Base-by-base conservation (phyloP, 2,329 filamentous ascomycete species). In the Botryotinia globosa region DNA sequence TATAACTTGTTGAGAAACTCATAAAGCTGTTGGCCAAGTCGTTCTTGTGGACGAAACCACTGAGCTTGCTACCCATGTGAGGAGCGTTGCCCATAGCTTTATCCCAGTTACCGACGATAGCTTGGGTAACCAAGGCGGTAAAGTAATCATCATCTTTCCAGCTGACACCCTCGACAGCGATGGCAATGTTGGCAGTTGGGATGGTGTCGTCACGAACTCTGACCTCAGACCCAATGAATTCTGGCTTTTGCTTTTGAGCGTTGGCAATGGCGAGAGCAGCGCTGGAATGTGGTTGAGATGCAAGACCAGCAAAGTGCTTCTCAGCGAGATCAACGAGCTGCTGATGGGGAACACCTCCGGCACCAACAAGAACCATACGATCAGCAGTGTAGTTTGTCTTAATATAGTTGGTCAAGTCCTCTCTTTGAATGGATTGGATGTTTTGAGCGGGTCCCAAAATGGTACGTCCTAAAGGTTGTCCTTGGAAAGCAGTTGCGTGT, bases 101-200 rank as follows among this genome's bases (percentile, higher is more conserved):
- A 87, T 99, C 96, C 91, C 97, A 99, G 91, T 99, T 99, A 82
- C 96, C 96, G 78, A 99, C 94, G 80, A 99, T 98, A 80, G 96
- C 96, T 88, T 99, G 96, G 73, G 96, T 94, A 78, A 99, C 95
- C 73, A 99, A 89, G 75, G 93, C 97, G 79, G 96, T 98, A 87
- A 98, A 99, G 89, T 99, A 99, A 85, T 98, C 95, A 76, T 97
- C 93, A 79, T 97, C 95, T 86, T 94, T 97, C 96, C 96, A 99
- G 91, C 94, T 97, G 73, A 99, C 96, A 90, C 96, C 96, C 88
- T 99, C 96, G 67, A 99, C 96, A 74, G 96, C 95, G 81, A 99
- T 94, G 81, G 97, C 96, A 80, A 99, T 97, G 88, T 99, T 95
- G 83, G 96, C 96, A 77, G 94, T 96, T 79, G 92, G 92, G 84